phyloP scores from a whole-genome alignment of 148 eudicot genomes.

The Gaultheria prostrata region DNA sequence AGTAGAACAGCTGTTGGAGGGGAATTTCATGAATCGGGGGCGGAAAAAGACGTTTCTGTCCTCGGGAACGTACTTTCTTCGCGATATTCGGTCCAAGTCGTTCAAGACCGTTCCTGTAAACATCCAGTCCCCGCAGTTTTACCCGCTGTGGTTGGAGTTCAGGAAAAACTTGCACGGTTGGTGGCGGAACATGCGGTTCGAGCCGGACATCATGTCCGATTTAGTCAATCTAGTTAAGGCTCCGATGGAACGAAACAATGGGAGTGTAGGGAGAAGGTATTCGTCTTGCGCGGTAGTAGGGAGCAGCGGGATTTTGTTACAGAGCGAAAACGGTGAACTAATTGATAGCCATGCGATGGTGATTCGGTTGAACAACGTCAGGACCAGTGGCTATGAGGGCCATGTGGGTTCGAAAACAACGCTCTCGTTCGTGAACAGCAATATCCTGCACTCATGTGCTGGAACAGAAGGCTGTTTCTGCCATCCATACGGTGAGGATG shows the following conservation, averaged over 20 bases:
- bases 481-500: slow-evolving; percentile 69
- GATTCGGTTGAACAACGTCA: slow-evolving; percentile 80
- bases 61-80: slow-evolving; percentile 28
- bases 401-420: slow-evolving; percentile 73
- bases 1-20: slow-evolving; percentile 49
- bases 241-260: background rate
- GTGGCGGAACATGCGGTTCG: slow-evolving; percentile 46
- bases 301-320: slow-evolving; percentile 83
- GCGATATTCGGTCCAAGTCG: slow-evolving; percentile 29
- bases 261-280: slow-evolving; percentile 16
- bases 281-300: slow-evolving; percentile 92
- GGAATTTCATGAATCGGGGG: slow-evolving; percentile 31
- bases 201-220: slow-evolving; percentile 45
- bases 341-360: slow-evolving; percentile 75
- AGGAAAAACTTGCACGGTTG: slow-evolving; percentile 48
- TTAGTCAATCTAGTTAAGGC: slow-evolving; percentile 36
- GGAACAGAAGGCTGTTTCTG: slow-evolving; percentile 68
- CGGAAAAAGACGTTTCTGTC: slow-evolving; percentile 41
- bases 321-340: slow-evolving; percentile 40
- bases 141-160: slow-evolving; percentile 36
- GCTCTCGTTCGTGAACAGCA: slow-evolving; percentile 79
- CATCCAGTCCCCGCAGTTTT: slow-evolving; percentile 43
- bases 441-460: slow-evolving; percentile 73
- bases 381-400: slow-evolving; percentile 34
- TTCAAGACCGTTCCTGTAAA: slow-evolving; percentile 35